Evolutionary conservation across 306 rosid genomes (phyloP).

Genomic region (Ormosia emarginata): DNA sequence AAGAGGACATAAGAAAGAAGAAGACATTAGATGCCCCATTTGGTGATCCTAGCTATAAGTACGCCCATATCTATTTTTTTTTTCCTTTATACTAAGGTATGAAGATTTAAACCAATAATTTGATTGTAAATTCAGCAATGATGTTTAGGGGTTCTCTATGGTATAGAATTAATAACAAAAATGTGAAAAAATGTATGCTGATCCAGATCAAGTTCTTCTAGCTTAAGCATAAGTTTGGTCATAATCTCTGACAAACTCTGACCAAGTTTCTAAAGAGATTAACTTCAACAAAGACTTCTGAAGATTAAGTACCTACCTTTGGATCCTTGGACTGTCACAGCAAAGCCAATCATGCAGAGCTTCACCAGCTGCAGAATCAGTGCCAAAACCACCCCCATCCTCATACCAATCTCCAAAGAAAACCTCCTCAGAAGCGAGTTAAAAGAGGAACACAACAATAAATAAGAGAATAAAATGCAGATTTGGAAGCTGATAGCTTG

Average conservation of each 20-base stretch:
- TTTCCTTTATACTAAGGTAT: not conserved
- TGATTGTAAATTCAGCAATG: not conserved
- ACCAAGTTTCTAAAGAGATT: not conserved
- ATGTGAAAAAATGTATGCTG: not conserved
- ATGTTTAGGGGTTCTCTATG: not conserved
- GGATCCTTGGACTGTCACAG: constrained; percentile 58
- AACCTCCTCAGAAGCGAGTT: constrained; percentile 33
- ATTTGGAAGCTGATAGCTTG: constrained; percentile 43
- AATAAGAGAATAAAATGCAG: constrained; percentile 25
- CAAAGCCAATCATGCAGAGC: constrained; percentile 50
- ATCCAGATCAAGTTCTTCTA: constrained; percentile 24
- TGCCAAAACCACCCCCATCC: constrained; percentile 55
- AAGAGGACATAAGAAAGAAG: not conserved
- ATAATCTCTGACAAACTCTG: not conserved
- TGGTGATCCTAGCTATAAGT: not conserved
- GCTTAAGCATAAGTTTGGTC: not conserved
- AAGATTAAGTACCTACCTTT: constrained; percentile 46
- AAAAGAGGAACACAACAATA: constrained; percentile 13
- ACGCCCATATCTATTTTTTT: not conserved
- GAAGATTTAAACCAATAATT: not conserved
- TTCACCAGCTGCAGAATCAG: constrained; percentile 48
- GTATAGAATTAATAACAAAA: not conserved
- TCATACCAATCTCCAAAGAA: constrained; percentile 39
- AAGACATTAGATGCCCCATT: constrained; percentile 14
- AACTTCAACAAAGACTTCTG: constrained; percentile 1